Conservation (phyloP, 164 flowering plant genomes). For the Vitis labrusca region DNA sequence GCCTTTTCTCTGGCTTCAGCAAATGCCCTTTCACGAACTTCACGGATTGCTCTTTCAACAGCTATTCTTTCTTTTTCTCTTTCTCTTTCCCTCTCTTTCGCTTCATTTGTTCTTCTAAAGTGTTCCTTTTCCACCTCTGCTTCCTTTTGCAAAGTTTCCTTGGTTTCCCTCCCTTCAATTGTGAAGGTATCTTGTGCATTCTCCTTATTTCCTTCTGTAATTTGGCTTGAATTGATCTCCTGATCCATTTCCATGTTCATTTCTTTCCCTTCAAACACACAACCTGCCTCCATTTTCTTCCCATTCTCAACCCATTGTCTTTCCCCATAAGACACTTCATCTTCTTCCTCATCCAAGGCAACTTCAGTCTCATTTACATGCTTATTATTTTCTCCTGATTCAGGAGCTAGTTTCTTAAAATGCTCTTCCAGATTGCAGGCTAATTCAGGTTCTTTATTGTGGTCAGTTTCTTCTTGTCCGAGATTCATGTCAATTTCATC, state of each 20-base stretch:
- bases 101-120: constrained; percentile 24
- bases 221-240: constrained; percentile 15
- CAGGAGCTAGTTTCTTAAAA: background rate
- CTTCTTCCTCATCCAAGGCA: background rate
- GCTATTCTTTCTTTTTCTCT: constrained; percentile 45
- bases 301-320: constrained; percentile 12
- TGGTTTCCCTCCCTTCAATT: constrained; percentile 19
- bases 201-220: constrained; percentile 7
- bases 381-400: constrained; percentile 1
- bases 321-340: constrained; percentile 12
- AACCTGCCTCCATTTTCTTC: background rate
- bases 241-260: constrained; percentile 7
- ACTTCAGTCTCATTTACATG: background rate
- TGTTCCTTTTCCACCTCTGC: constrained; percentile 17
- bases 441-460: background rate
- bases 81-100: constrained; percentile 38
- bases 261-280: background rate
- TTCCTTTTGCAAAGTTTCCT: constrained; percentile 15
- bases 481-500: constrained; percentile 1
- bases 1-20: constrained; percentile 71
- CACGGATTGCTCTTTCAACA: constrained; percentile 85
- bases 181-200: constrained; percentile 8
- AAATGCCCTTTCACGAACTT: constrained; percentile 86
- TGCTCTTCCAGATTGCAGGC: background rate
- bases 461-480: constrained; percentile 8